phyloP scores from a whole-genome alignment of 768 basidiomycete genomes.

The Hericium erinaceus region DNA sequence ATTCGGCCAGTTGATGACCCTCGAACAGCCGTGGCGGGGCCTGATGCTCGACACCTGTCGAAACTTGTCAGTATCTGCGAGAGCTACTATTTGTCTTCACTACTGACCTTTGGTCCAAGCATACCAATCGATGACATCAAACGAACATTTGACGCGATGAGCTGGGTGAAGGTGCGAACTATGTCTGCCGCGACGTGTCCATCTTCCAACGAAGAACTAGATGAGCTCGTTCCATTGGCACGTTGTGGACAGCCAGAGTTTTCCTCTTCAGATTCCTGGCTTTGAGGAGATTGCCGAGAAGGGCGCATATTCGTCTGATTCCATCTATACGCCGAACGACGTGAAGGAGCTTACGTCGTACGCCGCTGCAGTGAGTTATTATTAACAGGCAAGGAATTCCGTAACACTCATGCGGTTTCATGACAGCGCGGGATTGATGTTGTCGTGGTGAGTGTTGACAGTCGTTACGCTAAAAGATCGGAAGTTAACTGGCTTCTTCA shows the following conservation, averaged over 20 bases:
- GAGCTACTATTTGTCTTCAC: no score
- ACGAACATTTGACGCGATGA: constrained; percentile 44
- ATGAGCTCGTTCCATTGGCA: constrained; percentile 30
- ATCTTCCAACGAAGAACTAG: neutral
- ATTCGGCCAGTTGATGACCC: neutral
- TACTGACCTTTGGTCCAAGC: constrained; percentile 13
- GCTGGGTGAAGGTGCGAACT: constrained; percentile 35
- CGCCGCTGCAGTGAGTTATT: constrained; percentile 22
- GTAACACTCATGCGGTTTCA: neutral
- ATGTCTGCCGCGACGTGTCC: neutral
- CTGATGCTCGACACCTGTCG: constrained; percentile 74
- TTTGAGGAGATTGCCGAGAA: constrained; percentile 23
- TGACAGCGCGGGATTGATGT: constrained; percentile 41
- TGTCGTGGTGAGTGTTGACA: constrained; percentile 23
- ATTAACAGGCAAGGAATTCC: neutral
- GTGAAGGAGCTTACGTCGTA: constrained; percentile 24
- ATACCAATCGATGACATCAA: constrained; percentile 29
- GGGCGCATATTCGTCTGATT: constrained; percentile 24
- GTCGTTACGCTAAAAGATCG: neutral
- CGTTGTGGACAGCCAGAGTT: constrained; percentile 31
- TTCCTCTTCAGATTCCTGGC: constrained; percentile 25
- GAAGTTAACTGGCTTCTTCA: constrained; percentile 29
- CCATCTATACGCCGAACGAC: constrained; percentile 22
- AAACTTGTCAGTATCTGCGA: constrained; percentile 39
- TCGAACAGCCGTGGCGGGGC: constrained; percentile 54